Evolutionary conservation across 2,329 filamentous ascomycete species (phyloP), one percentile per base, ranked within the genome.

Genomic region (Aspergillus ustus): DNA sequence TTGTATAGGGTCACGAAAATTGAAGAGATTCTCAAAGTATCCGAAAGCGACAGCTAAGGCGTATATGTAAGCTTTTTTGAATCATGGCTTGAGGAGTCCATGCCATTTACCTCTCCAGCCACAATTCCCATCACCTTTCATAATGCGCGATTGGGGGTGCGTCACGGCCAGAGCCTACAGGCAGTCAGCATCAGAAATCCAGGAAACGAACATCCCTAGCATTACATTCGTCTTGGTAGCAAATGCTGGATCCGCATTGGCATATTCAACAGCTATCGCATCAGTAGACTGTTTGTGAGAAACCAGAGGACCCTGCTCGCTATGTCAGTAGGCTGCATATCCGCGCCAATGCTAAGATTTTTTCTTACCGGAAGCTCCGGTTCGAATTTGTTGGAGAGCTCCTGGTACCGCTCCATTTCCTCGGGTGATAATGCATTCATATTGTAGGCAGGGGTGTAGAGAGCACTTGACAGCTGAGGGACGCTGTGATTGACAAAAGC

Each of bases 71-170:
- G 63, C 25, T 28, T 58, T 15, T 17, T 22, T 25, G 25, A 25
- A 25, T 49, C 56, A 63, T 57, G 46, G 59, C 54, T 51, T 57
- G 61, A 34, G 48, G 59, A n/a, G 49, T 52, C 15, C n/a, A 57
- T 66, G 66, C 68, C 81, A 89, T 82, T 40, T 84, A 97, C 94
- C 95, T 89, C 94, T 87, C 94, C 95, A 98, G 72, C 94, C 95
- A 79, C 95, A 98, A 75, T 96, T 96, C 62, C 95, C 95, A 79
- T 98, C 94, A 57, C 95, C 94, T 77, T 91, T 89, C 75, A 97
- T 88, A 11, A 89, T 89, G 59, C 95, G 91, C 74, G 94, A 97
- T 74, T 93, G 89, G 20, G 92, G 91, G 77, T 96, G 97, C 60
- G 90, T 92, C 70, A 89, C 84, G 7, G 93, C 90, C 58, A 99